A percentile compares a stretch with the other conserved stretches of the same genome.
phyloP scores from a whole-genome alignment of 495 filamentous ascomycete species.

The Letharia columbiana region DNA sequence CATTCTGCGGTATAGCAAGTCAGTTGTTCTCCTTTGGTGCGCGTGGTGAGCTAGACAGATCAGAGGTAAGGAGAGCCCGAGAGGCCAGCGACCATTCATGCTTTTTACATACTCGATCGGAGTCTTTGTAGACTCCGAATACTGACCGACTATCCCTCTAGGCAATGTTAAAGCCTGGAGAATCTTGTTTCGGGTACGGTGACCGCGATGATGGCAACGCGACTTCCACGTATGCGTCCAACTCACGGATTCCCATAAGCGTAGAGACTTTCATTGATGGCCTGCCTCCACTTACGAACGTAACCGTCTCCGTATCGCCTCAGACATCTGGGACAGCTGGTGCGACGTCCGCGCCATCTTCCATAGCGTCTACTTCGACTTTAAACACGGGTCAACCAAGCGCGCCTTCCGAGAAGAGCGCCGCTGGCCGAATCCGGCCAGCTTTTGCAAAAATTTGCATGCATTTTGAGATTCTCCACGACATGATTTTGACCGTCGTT shows the following conservation, averaged over 20 bases:
- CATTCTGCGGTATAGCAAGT: constrained; percentile 1
- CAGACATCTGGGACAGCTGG: constrained; percentile 3
- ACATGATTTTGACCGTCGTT: no score
- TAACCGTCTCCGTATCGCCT: constrained; percentile 6
- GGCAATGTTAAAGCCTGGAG: constrained; percentile 2
- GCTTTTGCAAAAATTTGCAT: not conserved
- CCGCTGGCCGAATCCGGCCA: not conserved
- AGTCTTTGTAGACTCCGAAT: constrained; percentile 2
- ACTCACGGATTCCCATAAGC: constrained; percentile 6
- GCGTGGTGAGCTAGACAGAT: not conserved
- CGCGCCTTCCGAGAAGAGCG: constrained; percentile 6
- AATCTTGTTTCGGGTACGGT: constrained; percentile 12
- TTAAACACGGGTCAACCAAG: not conserved
- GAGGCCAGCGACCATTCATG: not conserved
- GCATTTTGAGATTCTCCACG: no score
- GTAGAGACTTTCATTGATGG: constrained; percentile 8
- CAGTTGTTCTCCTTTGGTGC: not conserved
- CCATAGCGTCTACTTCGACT: constrained; percentile 9
- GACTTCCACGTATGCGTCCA: constrained; percentile 9
- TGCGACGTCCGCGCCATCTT: not conserved
- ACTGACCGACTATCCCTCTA: constrained; percentile 4
- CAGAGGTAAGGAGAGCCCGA: not conserved
- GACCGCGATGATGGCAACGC: constrained; percentile 6
- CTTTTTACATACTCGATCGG: constrained; percentile 1
- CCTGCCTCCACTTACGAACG: constrained; percentile 8